Evolutionary conservation across 257 asterid genomes (phyloP).

Genomic region (Solanum dulcamara): DNA sequence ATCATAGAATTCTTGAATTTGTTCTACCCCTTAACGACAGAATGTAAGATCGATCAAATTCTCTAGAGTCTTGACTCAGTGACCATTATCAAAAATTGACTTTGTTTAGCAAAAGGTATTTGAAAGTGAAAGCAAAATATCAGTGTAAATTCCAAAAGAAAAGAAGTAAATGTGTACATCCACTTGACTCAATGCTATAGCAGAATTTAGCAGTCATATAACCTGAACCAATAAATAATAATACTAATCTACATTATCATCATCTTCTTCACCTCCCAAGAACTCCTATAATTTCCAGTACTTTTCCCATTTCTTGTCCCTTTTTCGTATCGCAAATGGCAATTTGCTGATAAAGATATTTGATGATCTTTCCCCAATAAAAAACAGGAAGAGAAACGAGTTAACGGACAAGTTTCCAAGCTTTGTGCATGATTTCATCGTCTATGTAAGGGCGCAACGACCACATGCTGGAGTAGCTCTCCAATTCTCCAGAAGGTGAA

Average conservation of each 20-base stretch:
- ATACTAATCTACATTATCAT: neutral
- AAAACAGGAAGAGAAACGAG: neutral
- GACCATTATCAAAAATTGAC: neutral
- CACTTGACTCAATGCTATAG: neutral
- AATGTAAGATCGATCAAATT: neutral
- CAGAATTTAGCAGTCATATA: neutral
- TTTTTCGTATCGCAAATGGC: neutral
- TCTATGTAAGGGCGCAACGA: constrained; percentile 69
- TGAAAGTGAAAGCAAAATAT: neutral
- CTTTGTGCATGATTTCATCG: constrained; percentile 51
- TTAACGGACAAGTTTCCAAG: constrained; percentile 44
- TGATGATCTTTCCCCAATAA: neutral
- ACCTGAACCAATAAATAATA: neutral
- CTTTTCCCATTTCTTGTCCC: neutral
- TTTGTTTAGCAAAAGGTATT: too few species aligned
- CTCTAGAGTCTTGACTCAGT: neutral
- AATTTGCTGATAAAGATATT: neutral
- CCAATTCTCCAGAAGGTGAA: constrained; percentile 58
- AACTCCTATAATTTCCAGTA: neutral
- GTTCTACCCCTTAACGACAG: fast-evolving
- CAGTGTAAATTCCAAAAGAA: neutral
- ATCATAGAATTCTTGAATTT: neutral
- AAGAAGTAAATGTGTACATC: neutral
- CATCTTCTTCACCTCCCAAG: neutral
- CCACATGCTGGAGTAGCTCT: constrained; percentile 84